Base-by-base conservation (phyloP, 2,329 filamentous ascomycete species). In the Claviceps maximensis region DNA sequence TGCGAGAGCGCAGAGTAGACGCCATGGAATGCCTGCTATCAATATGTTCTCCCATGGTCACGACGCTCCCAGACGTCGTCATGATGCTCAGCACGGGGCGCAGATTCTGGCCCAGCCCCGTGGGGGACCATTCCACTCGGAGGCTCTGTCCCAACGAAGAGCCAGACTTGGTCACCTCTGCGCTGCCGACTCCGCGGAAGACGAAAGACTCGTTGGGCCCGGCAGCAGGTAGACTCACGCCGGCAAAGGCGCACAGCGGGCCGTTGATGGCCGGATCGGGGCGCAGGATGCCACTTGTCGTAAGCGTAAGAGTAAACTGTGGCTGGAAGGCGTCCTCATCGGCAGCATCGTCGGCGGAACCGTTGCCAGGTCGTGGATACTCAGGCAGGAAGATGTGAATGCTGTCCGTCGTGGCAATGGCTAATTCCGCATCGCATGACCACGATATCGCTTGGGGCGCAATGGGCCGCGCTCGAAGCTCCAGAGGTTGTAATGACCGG, bases 351-450 rank as follows among this genome's bases (percentile, higher is more conserved):
- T 62, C 60, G 21, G 60, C 59, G 15, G 62, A 54, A 36, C 54
- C 54, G 19, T 25, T 27, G 8, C 46, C 42, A 8, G 52, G 55
- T 47, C 59, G 61, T 2, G 63, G 57, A 46, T 66, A 77, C 45
- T 76, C 71, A 4, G 77, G 77, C 6, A 78, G 61, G 54, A 72
- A 77, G 47, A 79, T 63, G 58, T 74, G 69, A 31, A 80, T 67
- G 44, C 73, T 75, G 61, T 82, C 78, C 56, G 79, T 75, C n/a
- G 75, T 74, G 2, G 72, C 74, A 33, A 80, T 69, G 36, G 78
- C 78, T 5, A 82, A 67, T 59, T 80, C 78, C 25, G 73, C 76
- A 51, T 82, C 78, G 56, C 74, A 74, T 23, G 78, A 82, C 74
- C 78, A 81, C 38, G 74, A 60, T 9, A 73, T 57, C 1, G 69